Evolutionary conservation across 352 stramenopile species (phyloP), one percentile per base, ranked within the genome.

Genomic region (Pythium sp.): DNA sequence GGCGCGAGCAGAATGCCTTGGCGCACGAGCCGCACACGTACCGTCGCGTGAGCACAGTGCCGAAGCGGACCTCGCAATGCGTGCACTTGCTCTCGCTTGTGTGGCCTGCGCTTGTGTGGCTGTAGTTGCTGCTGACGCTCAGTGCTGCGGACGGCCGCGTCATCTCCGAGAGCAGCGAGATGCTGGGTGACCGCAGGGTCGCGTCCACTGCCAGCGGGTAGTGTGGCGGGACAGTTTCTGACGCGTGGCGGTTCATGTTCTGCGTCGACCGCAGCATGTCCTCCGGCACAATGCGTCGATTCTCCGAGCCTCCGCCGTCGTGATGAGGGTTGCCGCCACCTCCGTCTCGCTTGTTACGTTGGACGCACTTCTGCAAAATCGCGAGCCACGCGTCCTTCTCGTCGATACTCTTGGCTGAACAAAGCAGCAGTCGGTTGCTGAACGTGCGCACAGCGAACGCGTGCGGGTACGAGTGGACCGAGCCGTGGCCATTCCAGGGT

Each of bases 381-480:
- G 76, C 57, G 49, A 87, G 58, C 85, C 85, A 93, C 43, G 57
- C 53, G 18, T 82, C 66, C 32, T 83, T 86, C 30, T 89, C 83
- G 11, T 69, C 69, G 0, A 24, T 43, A 3, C 70, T 78, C 67
- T 81, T 70, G 24, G 81, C 78, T 22, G 81, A 81, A 51, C 85
- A 93, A n/a, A 92, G 67, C 62, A 93, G 53, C 60, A 90, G 38
- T 6, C 76, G 74, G 65, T 87, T 85, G 63, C 65, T 77, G 5
- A 73, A 76, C 36, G 85, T 91, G 58, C 81, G 83, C 38, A 93
- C 65, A 8, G 83, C 80, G 49, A 93, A 93, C 18, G 85, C 74
- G 58, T 91, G 72, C 26, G 80, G 30, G 53, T 89, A 81, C 55
- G 78, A 69, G 59, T 80, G 80, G 18, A 93, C 61, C 2, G 83